Base-by-base conservation (phyloP, 2,329 filamentous ascomycete species). In the Pseudogymnoascus sp. region DNA sequence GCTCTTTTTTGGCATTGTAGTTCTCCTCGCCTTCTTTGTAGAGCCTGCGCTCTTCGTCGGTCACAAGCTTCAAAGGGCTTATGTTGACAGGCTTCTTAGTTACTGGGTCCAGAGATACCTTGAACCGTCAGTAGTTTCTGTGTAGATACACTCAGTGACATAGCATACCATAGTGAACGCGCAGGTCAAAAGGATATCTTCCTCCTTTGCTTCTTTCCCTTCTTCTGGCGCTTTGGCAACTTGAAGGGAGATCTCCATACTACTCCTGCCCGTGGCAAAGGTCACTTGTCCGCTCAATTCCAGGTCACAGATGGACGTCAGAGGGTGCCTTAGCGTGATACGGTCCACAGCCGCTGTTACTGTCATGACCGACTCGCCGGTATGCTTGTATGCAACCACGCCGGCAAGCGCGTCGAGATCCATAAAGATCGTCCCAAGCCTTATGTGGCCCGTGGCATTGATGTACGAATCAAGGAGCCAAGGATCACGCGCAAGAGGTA, bases 401-500 rank as follows among this genome's bases (percentile, higher is more conserved):
- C 87, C 87, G 6, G 86, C 85, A 6, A 90, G 74, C 1, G 87
- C 87, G 75, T 90, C 87, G 6, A 90, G 79, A 66, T 90, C 87
- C 86, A 90, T 90, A 65, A 90, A 82, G 24, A 70, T 67, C 8
- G 65, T 70, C 6, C 65, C 71, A 6, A 75, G 79, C 74, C 84
- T 79, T 64, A 90, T 86, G 69, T 89, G 85, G 1, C 87, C 87
- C 1, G 82, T 83, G 0, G 86, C 80, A 72, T 89, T 90, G 64
- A 88, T 80, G 71, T 90, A 90, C 0, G 82, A 84, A 72, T 90
- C 87, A 33, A 88, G 75, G 8, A 90, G 76, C 86, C 86, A 90
- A 66, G 86, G 85, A 71, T 90, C 87, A 73, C 83, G 81, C 19
- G 83, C 85, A 37, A 90, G 74, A 2, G 86, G 86, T 31, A 89